Percentiles rank a stretch among this genome's conserved stretches.
These are phyloP conservation scores for Lophiotrema nucula DNA, from an alignment of 495 filamentous ascomycete species.

Conservation along the genomic window DNA sequence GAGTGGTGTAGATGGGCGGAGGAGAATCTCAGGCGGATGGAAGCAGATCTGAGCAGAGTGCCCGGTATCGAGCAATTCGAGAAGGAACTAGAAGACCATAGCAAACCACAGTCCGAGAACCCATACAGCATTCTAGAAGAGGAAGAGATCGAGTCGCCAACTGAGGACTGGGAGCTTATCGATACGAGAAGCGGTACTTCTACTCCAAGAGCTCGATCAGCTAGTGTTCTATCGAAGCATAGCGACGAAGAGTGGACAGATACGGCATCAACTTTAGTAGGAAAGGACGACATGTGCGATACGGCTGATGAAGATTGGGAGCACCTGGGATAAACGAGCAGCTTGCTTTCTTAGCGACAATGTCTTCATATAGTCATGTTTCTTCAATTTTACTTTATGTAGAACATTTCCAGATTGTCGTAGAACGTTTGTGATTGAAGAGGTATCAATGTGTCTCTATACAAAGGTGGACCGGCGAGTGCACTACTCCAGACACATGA, in stretches of 20 bases:
- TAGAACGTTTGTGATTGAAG: too few relatives aligned
- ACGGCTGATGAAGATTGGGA: conserved; percentile 10
- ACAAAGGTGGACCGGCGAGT: too few relatives aligned
- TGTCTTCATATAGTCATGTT: too few relatives aligned
- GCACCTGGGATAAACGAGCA: neutral
- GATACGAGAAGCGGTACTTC: conserved; percentile 7
- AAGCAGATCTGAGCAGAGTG: neutral
- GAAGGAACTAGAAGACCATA: conserved; percentile 14
- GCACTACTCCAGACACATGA: too few relatives aligned
- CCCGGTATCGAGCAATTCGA: conserved; percentile 23
- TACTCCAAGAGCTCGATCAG: conserved; percentile 1
- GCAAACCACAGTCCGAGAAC: too few relatives aligned
- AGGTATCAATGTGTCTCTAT: too few relatives aligned
- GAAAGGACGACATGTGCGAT: neutral
- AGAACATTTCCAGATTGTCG: too few relatives aligned
- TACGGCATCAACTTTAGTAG: conserved; percentile 22
- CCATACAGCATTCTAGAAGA: neutral
- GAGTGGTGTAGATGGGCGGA: too few relatives aligned
- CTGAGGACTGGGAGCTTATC: conserved; percentile 22
- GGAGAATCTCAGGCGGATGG: too few relatives aligned
- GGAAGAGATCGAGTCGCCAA: neutral
- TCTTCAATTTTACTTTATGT: too few relatives aligned
- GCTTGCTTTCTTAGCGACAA: neutral
- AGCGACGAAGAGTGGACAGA: conserved; percentile 19
- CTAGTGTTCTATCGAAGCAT: neutral